Base-by-base conservation (phyloP, 2,329 filamentous ascomycete genomes). In the Endoconidiophora polonica region DNA sequence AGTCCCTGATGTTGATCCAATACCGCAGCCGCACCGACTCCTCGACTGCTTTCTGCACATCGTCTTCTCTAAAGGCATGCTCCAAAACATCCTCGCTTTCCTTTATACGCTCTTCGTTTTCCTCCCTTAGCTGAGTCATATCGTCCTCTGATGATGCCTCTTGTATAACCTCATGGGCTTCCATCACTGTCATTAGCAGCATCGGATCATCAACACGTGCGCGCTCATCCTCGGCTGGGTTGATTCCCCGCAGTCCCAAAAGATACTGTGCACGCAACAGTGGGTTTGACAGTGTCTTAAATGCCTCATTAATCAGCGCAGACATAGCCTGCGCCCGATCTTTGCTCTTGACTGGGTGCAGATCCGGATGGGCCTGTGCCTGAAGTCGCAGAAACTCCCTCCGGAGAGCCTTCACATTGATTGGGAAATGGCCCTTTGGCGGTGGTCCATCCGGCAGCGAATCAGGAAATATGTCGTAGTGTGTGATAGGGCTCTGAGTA, bases 321-420 rank as follows among this genome's bases (percentile, higher is more conserved):
- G 83, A 91, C n/a, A 80, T 69, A 0, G 79, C 83, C 63, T 93
- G 85, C 18, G 87, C 86, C 44, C 73, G 59, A 58, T 66, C 57
- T 66, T 81, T 70, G 62, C 70, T 39, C 12, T 47, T 41, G 57
- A 71, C 55, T 57, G 76, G 68, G 61, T 73, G 69, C 54, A 81
- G 69, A 62, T 91, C 85, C 1, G 85, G 85, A 63, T 91, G 85
- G 9, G 82, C 76, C 41, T 73, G 71, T 16, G 79, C 76, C 66
- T 98, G 91, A 1, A 95, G 74, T 54, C 77, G 75, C 12, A 96
- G 77, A 67, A 94, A 96, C 62, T 98, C 91, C 56, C 76, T 76
- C 46, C 85, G 83, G 18, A 96, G 75, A 14, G 74, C 69, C 52
- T 73, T 70, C 10, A 76, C 62, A 62, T 94, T 73, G 59, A 96